These are phyloP conservation scores for Centella asiatica DNA, from an alignment of 129 eudicot species.

Conservation along the genomic window DNA sequence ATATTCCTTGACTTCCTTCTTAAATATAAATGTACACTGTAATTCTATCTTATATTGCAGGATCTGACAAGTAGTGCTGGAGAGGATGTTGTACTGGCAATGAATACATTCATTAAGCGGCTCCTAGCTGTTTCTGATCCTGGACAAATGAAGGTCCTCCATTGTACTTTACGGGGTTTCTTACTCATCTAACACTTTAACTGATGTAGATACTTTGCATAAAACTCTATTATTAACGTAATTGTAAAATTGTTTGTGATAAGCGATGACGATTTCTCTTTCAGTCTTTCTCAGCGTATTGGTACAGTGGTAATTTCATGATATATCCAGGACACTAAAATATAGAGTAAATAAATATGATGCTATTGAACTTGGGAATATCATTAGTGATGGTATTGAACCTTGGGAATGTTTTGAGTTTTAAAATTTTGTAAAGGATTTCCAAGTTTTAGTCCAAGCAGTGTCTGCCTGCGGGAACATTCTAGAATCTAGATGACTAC, in stretches of 20 bases:
- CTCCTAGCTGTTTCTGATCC: constrained; percentile 91
- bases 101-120: constrained; percentile 91
- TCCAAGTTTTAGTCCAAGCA: no score
- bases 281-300: no score
- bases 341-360: no score
- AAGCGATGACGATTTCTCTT: no score
- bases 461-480: no score
- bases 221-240: background rate
- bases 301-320: no score
- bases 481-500: background rate
- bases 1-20: background rate
- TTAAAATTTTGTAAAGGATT: no score
- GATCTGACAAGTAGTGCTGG: constrained; percentile 94
- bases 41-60: constrained; percentile 26
- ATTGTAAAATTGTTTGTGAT: no score
- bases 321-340: no score
- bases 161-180: background rate
- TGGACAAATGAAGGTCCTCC: constrained; percentile 73
- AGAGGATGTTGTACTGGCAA: constrained; percentile 88
- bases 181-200: background rate
- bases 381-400: no score
- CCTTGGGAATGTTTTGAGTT: background rate
- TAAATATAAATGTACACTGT: no score
- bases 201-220: background rate
- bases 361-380: no score